These are phyloP conservation scores for Calocybe cyanea DNA, from an alignment of 768 basidiomycete species.

Conservation along the genomic window DNA sequence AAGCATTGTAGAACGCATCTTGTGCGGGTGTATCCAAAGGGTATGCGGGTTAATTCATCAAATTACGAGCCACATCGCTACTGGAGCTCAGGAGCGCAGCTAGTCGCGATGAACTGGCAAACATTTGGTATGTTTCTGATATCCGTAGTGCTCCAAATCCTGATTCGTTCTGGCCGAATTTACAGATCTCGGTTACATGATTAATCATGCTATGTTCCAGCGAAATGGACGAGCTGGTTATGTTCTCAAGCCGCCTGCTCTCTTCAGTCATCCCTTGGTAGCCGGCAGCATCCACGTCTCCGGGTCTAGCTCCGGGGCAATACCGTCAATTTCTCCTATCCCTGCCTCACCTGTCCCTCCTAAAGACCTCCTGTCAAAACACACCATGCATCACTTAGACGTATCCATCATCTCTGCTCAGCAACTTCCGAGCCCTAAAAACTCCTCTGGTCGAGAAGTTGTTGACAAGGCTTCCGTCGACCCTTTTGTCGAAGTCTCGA, in stretches of 20 bases:
- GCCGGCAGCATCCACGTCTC: slow-evolving; percentile 1
- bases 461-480: slow-evolving; percentile 54
- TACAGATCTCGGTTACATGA: slow-evolving; percentile 83
- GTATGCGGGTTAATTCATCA: slow-evolving; percentile 73
- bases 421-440: slow-evolving; percentile 78
- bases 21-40: slow-evolving; percentile 87
- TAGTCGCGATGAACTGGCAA: slow-evolving; percentile 97
- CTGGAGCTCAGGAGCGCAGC: slow-evolving; percentile 87
- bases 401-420: slow-evolving; percentile 53
- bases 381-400: slow-evolving; percentile 60
- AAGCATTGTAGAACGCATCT: slow-evolving; percentile 88
- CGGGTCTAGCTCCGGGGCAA: background rate
- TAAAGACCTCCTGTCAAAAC: slow-evolving; percentile 57
- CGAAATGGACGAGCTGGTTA: slow-evolving; percentile 88
- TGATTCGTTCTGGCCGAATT: slow-evolving; percentile 1
- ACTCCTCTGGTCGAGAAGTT: slow-evolving; percentile 63
- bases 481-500: slow-evolving; percentile 66
- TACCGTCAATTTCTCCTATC: background rate
- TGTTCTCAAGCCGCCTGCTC: slow-evolving; percentile 81
- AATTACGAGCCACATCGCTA: slow-evolving; percentile 91
- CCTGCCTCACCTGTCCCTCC: slow-evolving; percentile 16
- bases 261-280: slow-evolving; percentile 42
- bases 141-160: background rate
- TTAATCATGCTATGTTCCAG: slow-evolving; percentile 96
- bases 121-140: slow-evolving; percentile 66